Evolutionary conservation across 805 yeast genomes (phyloP), one percentile per base, ranked within the genome.

Genomic region (Metschnikowia lunata): DNA sequence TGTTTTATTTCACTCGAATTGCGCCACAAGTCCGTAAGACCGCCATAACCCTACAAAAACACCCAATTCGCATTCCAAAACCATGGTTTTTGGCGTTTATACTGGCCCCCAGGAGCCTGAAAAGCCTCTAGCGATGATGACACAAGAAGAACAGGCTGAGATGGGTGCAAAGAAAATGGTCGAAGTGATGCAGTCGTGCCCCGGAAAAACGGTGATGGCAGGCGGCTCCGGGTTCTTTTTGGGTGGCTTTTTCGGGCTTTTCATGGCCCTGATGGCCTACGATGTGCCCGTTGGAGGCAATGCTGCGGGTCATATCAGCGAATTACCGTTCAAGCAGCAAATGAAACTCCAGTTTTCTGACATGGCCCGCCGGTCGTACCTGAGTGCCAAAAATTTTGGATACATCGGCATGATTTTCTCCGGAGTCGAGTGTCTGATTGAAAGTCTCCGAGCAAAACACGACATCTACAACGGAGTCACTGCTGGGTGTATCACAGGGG

Each of bases 401-500:
- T 54, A 51, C 36, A 51, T 54, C 36, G 57, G 57, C 18, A 51
- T 54, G 56, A 50, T 54, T 34, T 54, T 50, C 46, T 52, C 56
- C 2, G 57, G 56, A 3, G 57, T 54, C 29, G 57, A 54, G 42
- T 54, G 57, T 28, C 44, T 51, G 11, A 50, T 54, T 33, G 57
- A 54, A 36, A 51, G 56, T 30, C 48, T 54, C 32, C 29, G 57
- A 7, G 57, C 57, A 4, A 89, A 87, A 58, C 89, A 85, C 58
- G 99, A 93, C 64, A 78, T 91, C 9, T 88, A 83, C 67, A 93
- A 93, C 61, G 97, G 97, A 36, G 80, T 88, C 2, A 75, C 80
- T 36, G 98, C 98, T 4, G 99, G 99, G 2, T 93, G 97, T 67
- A 72, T 91, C 31, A 93, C 99, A 1, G 99, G 99, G 36, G 99